phyloP scores from a whole-genome alignment of 2,329 filamentous ascomycete genomes.

The Colletotrichum scovillei region DNA sequence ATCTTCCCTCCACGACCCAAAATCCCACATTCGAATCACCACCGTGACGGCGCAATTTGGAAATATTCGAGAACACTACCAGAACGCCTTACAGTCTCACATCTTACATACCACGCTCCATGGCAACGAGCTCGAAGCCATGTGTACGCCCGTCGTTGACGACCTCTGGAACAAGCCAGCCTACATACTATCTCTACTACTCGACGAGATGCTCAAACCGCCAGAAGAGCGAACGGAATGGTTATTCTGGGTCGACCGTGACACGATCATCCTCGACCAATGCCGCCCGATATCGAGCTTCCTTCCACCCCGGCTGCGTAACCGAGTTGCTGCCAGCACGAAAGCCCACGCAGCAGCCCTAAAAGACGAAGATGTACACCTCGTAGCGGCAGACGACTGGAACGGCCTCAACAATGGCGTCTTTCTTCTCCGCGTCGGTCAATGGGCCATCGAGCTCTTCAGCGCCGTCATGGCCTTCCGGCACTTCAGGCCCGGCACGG shows the following conservation, averaged over 20 bases:
- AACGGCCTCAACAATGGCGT: constrained; percentile 39
- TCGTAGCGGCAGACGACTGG: constrained; percentile 34
- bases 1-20: background rate
- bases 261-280: constrained; percentile 38
- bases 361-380: constrained; percentile 2
- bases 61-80: constrained; percentile 8
- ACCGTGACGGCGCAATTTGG: constrained; percentile 32
- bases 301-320: constrained; percentile 6
- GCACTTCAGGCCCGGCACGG: constrained; percentile 27
- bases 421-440: constrained; percentile 35
- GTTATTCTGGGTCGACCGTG: constrained; percentile 39
- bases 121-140: constrained; percentile 45
- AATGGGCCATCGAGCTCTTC: constrained; percentile 37
- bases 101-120: constrained; percentile 47
- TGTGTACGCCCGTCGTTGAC: constrained; percentile 43
- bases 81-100: constrained; percentile 47
- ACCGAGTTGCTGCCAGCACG: background rate
- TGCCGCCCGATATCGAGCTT: constrained; percentile 30
- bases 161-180: constrained; percentile 53
- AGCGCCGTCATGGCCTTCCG: constrained; percentile 36
- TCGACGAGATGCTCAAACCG: constrained; percentile 36
- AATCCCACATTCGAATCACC: constrained; percentile 1
- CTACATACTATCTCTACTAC: constrained; percentile 47
- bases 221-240: constrained; percentile 32
- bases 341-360: background rate